phyloP scores from a whole-genome alignment of 768 basidiomycete genomes.

The Cystobasidium onofrii region DNA sequence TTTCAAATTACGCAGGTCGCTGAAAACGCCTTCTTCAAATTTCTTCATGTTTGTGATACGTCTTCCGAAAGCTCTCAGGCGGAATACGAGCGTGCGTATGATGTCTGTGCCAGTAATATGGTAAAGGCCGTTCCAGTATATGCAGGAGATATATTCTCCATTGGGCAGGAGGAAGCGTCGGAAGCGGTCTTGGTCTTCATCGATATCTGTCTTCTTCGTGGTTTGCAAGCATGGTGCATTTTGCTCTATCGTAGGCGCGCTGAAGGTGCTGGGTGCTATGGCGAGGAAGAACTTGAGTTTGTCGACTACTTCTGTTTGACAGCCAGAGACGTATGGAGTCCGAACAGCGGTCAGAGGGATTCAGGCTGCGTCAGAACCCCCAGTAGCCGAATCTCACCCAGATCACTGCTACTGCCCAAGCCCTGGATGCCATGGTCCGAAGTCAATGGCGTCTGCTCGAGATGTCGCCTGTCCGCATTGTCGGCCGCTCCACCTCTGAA shows the following conservation, averaged over 20 bases:
- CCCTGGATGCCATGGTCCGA: too few species aligned
- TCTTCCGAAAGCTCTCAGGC: slow-evolving; percentile 82
- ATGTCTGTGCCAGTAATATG: slow-evolving; percentile 97
- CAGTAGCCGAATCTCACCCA: too few species aligned
- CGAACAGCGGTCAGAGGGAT: neutral
- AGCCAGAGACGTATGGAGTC: neutral
- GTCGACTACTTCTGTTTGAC: slow-evolving; percentile 61
- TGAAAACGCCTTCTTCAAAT: slow-evolving; percentile 94
- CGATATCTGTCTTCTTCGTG: neutral
- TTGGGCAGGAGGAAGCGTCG: slow-evolving; percentile 80
- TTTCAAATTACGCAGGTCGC: slow-evolving; percentile 84
- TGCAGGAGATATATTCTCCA: slow-evolving; percentile 76
- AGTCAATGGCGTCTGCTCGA: too few species aligned
- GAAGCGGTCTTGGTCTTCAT: slow-evolving; percentile 49
- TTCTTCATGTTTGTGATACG: slow-evolving; percentile 91
- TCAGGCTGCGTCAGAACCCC: too few species aligned
- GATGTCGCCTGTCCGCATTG: too few species aligned
- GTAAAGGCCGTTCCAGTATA: slow-evolving; percentile 81
- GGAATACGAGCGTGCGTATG: slow-evolving; percentile 84
- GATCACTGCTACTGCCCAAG: too few species aligned
- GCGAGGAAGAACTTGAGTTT: slow-evolving; percentile 69
- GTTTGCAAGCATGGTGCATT: neutral
- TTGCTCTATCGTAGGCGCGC: slow-evolving; percentile 49
- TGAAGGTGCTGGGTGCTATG: slow-evolving; percentile 46
- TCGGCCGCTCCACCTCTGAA: too few species aligned